A percentile compares a stretch with the other conserved stretches of the same genome.
phyloP scores from a whole-genome alignment of 108 stramenopile species.

The Pseudonitzschia multiseries region DNA sequence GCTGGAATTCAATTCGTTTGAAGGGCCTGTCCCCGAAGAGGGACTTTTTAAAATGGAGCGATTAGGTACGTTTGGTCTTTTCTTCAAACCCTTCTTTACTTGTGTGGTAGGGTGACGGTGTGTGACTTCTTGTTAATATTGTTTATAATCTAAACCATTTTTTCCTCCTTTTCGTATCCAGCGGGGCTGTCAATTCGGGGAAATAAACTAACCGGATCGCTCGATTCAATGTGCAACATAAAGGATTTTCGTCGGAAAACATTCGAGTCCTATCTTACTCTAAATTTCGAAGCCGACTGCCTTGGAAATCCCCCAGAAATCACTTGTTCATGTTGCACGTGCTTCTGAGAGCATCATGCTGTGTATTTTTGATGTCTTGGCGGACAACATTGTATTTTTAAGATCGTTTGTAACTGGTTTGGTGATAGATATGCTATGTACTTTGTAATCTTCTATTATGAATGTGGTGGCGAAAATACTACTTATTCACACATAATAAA shows the following conservation, averaged over 20 bases:
- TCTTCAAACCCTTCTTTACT: not conserved
- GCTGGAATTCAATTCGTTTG: conserved; percentile 56
- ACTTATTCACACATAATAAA: too few relatives aligned
- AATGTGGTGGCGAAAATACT: too few relatives aligned
- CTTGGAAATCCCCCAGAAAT: conserved; percentile 30
- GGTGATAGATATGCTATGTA: too few relatives aligned
- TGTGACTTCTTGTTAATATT: not conserved
- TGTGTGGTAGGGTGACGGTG: not conserved
- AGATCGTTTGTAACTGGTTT: not conserved
- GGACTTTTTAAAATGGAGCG: conserved; percentile 25
- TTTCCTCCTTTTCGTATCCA: conserved; percentile 1
- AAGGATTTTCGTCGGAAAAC: conserved; percentile 18
- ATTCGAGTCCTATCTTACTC: conserved; percentile 27
- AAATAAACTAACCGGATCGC: conserved; percentile 36
- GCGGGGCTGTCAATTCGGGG: conserved; percentile 32
- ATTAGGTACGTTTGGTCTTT: conserved; percentile 29
- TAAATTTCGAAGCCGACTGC: conserved; percentile 35
- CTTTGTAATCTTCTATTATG: too few relatives aligned
- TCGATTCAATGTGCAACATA: conserved; percentile 36
- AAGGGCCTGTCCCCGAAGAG: conserved; percentile 46
- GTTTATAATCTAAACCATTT: not conserved
- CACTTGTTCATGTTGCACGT: conserved; percentile 37
- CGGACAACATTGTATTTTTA: not conserved
- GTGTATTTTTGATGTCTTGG: not conserved
- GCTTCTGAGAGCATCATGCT: conserved; percentile 10